Evolutionary conservation across 768 basidiomycete species (phyloP).

Genomic region (Podaxis mareebaensis): DNA sequence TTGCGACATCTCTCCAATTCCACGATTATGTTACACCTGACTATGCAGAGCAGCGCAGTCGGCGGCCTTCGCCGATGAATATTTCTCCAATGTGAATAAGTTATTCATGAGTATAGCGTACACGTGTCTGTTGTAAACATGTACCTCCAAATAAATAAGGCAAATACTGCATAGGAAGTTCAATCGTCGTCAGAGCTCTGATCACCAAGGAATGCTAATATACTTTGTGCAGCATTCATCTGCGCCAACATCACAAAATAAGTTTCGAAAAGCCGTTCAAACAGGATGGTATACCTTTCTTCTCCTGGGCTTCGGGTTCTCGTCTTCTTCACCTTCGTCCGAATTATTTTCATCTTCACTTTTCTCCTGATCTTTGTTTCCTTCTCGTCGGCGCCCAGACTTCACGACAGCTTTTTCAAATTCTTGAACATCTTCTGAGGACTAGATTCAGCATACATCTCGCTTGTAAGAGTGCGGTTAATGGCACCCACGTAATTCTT

Average conservation of each 20-base stretch:
- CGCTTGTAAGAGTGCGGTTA: background rate
- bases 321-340: slow-evolving; percentile 27
- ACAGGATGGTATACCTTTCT: slow-evolving; percentile 37
- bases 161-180: background rate
- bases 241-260: slow-evolving; percentile 18
- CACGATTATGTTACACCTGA: slow-evolving; percentile 44
- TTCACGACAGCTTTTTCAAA: slow-evolving; percentile 58
- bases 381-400: slow-evolving; percentile 27
- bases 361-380: slow-evolving; percentile 26
- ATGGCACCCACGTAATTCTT: slow-evolving; percentile 55
- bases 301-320: slow-evolving; percentile 34
- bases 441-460: background rate
- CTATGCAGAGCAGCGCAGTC: slow-evolving; percentile 34
- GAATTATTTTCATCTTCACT: slow-evolving; percentile 28
- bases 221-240: slow-evolving; percentile 55
- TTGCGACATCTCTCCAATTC: slow-evolving; percentile 39
- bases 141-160: background rate
- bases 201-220: slow-evolving; percentile 70
- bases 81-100: slow-evolving; percentile 33
- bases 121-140: background rate
- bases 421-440: slow-evolving; percentile 70
- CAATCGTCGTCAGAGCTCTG: slow-evolving; percentile 67
- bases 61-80: slow-evolving; percentile 30
- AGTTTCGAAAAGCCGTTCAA: background rate
- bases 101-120: background rate